Base-by-base conservation (phyloP, 2,329 filamentous ascomycete species). In the Phaeosphaeria sp. region DNA sequence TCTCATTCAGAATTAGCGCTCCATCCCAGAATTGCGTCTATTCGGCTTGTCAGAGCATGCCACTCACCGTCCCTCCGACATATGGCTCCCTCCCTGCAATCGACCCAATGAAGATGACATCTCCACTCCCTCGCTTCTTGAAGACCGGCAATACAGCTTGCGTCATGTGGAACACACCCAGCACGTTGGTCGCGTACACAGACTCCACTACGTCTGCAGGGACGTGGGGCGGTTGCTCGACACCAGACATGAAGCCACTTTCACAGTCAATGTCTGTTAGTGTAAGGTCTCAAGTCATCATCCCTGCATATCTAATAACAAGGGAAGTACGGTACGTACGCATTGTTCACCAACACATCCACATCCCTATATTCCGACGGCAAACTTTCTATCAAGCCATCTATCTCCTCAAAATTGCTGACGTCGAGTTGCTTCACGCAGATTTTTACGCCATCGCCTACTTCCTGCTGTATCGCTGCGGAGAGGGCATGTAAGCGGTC, bases 281-380 rank as follows among this genome's bases (percentile, higher is more conserved):
- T 15, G 27, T 52, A 20, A 56, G 51, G 13, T 3, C 5, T 36
- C 30, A 36, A 36, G 3, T 13, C 30, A 13, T 36, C 3, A 7
- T 36, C 9, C 9, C 7, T 13, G 30, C 30, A 36, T 3, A 27
- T 39, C n/a, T 17, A 11, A 30, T 23, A 55, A 21, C 46, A 21
- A 15, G 23, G 23, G n/a, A 83, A 36, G 2, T 27, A 21, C 6
- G 21, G 10, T 13, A 62, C 90, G 76, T 78, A 96, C 92, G 94
- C 94, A 83, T 98, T 98, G 81, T 99, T 99, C 23, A 99, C 92
- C 58, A 99, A 80, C 2, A 98, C 85, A 76, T 98, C 87, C 64
- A 98, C 90, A 23, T 92, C 87, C 76, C 85, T 87, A 81, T 92
- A 98, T 73, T 93, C 93, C 60, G 88, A 86, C 0, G 94, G 93